Percentiles rank a stretch among this genome's conserved stretches.
Evolutionary conservation across 2,329 filamentous ascomycete species (phyloP).

Genomic region (Lachnellula cervina): DNA sequence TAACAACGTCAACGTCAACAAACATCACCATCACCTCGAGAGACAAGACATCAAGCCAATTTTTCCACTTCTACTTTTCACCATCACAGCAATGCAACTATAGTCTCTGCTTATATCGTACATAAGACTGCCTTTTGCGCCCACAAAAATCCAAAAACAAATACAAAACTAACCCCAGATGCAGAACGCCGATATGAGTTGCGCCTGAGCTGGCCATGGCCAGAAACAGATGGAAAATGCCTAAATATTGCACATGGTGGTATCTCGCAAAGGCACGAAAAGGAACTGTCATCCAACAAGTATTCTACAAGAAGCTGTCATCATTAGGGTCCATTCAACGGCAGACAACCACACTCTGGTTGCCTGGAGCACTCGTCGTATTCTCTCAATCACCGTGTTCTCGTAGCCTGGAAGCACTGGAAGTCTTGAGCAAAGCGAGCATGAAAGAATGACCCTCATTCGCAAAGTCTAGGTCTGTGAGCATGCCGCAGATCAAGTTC

Average conservation of each 20-base stretch:
- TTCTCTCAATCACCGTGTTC: no score
- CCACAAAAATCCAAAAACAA: slow-evolving; percentile 1
- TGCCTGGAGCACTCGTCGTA: no score
- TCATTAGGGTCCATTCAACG: not conserved
- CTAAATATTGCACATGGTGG: slow-evolving; percentile 23
- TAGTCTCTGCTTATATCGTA: slow-evolving; percentile 8
- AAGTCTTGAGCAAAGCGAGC: not conserved
- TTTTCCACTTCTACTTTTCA: slow-evolving; percentile 2
- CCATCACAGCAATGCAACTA: not conserved
- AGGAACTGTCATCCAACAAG: slow-evolving; percentile 9
- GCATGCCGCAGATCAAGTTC: not conserved
- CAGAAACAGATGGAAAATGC: slow-evolving; percentile 1
- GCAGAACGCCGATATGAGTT: slow-evolving; percentile 11
- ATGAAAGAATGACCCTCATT: not conserved
- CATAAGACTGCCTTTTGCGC: not conserved
- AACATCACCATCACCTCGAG: not conserved
- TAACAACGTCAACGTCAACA: no score
- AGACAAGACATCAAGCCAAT: not conserved
- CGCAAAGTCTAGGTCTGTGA: not conserved
- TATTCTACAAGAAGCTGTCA: slow-evolving; percentile 21
- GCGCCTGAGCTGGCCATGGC: slow-evolving; percentile 6
- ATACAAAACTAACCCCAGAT: slow-evolving; percentile 1
- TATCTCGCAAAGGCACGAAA: slow-evolving; percentile 21
- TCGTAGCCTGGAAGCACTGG: no score
- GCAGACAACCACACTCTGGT: no score